A percentile compares a stretch with the other conserved stretches of the same genome.
phyloP scores from a whole-genome alignment of 106 monocot genomes.

The Allium fistulosum region DNA sequence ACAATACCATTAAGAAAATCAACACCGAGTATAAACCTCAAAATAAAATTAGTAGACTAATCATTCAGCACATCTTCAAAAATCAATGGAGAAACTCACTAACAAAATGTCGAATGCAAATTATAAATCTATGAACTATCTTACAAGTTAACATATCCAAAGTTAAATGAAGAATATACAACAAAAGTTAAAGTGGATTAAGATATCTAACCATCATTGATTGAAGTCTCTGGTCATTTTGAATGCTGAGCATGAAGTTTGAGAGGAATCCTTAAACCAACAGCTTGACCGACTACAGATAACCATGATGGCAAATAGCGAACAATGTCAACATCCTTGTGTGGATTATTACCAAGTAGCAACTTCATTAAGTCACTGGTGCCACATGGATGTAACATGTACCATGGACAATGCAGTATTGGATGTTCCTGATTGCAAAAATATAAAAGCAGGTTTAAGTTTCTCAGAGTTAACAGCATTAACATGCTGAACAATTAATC shows the following conservation, averaged over 20 bases:
- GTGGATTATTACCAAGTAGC: slow-evolving; percentile 18
- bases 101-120: too few relatives aligned
- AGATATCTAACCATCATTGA: neutral
- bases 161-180: neutral
- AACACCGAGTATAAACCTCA: too few relatives aligned
- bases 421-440: slow-evolving; percentile 72
- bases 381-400: slow-evolving; percentile 86
- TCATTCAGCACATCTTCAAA: too few relatives aligned
- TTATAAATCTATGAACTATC: too few relatives aligned
- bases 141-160: too few relatives aligned
- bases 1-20: too few relatives aligned
- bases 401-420: slow-evolving; percentile 71
- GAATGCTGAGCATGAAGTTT: slow-evolving; percentile 22
- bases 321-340: neutral
- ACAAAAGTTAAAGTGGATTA: neutral
- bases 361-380: slow-evolving; percentile 88
- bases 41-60: too few relatives aligned
- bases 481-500: too few relatives aligned
- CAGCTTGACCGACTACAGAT: slow-evolving; percentile 72
- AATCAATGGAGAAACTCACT: too few relatives aligned
- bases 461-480: too few relatives aligned
- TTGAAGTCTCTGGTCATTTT: neutral
- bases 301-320: slow-evolving; percentile 72
- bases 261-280: slow-evolving; percentile 67
- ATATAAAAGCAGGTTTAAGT: neutral